phyloP scores from a whole-genome alignment of 1,139 yeast species.

The Yarrowia galli region DNA sequence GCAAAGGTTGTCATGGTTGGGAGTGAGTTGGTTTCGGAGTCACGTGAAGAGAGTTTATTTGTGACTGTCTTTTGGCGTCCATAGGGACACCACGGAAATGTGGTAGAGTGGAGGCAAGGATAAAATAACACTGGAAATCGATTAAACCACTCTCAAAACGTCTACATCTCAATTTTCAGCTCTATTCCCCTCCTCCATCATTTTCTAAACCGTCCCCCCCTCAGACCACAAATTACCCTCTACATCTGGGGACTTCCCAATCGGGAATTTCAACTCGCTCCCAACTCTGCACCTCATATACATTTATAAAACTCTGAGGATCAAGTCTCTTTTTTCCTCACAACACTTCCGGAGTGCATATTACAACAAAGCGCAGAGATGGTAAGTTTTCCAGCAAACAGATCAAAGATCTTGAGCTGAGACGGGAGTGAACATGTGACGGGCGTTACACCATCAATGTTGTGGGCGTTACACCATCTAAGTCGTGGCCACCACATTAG shows the following conservation, averaged over 20 bases:
- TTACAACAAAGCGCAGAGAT: slow-evolving; percentile 78
- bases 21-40: slow-evolving; percentile 37
- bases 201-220: background rate
- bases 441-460: too few relatives aligned
- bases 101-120: background rate
- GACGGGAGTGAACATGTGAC: background rate
- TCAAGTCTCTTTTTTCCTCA: slow-evolving; percentile 4
- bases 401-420: slow-evolving; percentile 2
- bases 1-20: slow-evolving; percentile 39
- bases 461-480: too few relatives aligned
- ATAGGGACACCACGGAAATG: too few relatives aligned
- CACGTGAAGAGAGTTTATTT: slow-evolving; percentile 23
- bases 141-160: background rate
- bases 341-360: slow-evolving; percentile 78
- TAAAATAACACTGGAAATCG: too few relatives aligned
- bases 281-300: background rate
- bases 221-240: slow-evolving; percentile 7
- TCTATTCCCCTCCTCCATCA: background rate
- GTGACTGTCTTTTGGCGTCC: slow-evolving; percentile 23
- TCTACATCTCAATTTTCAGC: background rate
- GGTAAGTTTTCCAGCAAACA: slow-evolving; percentile 67
- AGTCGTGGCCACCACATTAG: too few relatives aligned
- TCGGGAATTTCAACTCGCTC: slow-evolving; percentile 6
- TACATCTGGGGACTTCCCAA: background rate
- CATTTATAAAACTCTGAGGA: background rate